Percentiles rank a stretch among this genome's conserved stretches.
Conservation (phyloP, 768 basidiomycete genomes). For the Jaapia argillacea region DNA sequence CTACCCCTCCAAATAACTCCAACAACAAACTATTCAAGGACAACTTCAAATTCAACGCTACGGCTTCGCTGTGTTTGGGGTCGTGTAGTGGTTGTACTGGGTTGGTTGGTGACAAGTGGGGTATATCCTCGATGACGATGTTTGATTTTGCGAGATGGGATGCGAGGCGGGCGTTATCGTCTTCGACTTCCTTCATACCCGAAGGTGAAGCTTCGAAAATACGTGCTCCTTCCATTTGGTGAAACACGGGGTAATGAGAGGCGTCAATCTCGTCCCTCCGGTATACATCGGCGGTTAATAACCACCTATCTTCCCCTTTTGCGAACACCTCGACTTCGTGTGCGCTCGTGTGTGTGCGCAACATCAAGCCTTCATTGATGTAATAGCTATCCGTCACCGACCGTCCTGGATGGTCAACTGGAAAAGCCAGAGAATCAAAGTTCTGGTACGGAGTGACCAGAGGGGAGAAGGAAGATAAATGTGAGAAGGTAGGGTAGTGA, state of each 20-base stretch:
- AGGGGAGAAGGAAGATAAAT: constrained; percentile 73
- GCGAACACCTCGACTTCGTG: constrained; percentile 92
- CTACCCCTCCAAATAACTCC: constrained; percentile 61
- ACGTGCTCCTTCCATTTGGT: constrained; percentile 93
- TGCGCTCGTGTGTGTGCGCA: constrained; percentile 96
- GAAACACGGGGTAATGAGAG: constrained; percentile 96
- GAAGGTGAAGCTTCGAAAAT: constrained; percentile 56
- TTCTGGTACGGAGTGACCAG: constrained; percentile 86
- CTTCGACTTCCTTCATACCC: constrained; percentile 52
- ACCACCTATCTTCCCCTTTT: constrained; percentile 69
- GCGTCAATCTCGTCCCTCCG: constrained; percentile 96
- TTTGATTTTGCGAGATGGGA: constrained; percentile 55
- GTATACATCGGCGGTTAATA: constrained; percentile 95
- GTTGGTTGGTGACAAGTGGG: constrained; percentile 62
- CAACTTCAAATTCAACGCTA: constrained; percentile 82
- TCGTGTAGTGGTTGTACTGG: constrained; percentile 77
- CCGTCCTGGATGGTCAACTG: constrained; percentile 87
- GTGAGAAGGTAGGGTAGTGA: constrained; percentile 68
- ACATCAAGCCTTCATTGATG: constrained; percentile 81
- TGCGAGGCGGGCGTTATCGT: constrained; percentile 60
- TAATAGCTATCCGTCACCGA: constrained; percentile 92
- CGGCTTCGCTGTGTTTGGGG: constrained; percentile 56
- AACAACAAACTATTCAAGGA: constrained; percentile 82
- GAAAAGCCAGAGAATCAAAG: constrained; percentile 96
- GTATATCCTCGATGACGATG: constrained; percentile 82